These are phyloP conservation scores for Mycotypha africana DNA, from an alignment of 371 early-diverging fungal genomes.

Conservation along the genomic window DNA sequence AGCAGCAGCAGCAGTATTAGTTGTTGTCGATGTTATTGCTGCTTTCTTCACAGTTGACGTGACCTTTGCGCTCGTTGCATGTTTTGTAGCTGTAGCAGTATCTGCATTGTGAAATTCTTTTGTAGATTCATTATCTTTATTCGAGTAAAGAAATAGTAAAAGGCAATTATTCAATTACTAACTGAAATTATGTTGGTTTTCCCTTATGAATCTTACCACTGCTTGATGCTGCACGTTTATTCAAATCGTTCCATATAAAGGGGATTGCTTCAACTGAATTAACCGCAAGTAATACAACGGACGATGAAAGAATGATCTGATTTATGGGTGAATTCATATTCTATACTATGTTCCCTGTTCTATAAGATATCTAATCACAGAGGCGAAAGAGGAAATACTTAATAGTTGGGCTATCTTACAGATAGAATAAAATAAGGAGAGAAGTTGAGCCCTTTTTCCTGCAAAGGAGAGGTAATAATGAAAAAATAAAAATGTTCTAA, in stretches of 20 bases:
- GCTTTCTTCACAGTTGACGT: conserved; percentile 1
- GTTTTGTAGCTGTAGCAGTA: not conserved
- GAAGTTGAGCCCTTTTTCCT: not conserved
- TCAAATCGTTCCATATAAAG: conserved; percentile 1
- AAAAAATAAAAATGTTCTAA: conserved; percentile 2
- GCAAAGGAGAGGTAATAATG: conserved; percentile 6
- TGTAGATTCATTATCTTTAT: not conserved
- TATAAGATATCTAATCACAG: not conserved
- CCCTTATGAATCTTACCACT: conserved; percentile 11
- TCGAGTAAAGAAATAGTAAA: too few species aligned
- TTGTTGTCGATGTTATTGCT: not conserved
- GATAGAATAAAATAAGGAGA: too few species aligned
- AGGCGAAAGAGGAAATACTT: not conserved
- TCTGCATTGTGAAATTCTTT: not conserved
- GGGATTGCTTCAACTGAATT: conserved; percentile 10
- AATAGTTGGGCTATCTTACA: too few species aligned
- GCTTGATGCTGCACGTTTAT: conserved; percentile 7
- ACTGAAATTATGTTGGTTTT: not conserved
- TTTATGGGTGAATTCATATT: conserved; percentile 7
- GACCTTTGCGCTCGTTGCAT: not conserved
- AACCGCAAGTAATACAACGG: conserved; percentile 10
- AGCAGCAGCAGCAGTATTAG: not conserved
- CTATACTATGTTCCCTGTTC: too few species aligned
- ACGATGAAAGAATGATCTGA: conserved; percentile 6
- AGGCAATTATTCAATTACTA: too few species aligned